Evolutionary conservation across 2,329 filamentous ascomycete genomes (phyloP).

Genomic region (Alternaria infectoria): DNA sequence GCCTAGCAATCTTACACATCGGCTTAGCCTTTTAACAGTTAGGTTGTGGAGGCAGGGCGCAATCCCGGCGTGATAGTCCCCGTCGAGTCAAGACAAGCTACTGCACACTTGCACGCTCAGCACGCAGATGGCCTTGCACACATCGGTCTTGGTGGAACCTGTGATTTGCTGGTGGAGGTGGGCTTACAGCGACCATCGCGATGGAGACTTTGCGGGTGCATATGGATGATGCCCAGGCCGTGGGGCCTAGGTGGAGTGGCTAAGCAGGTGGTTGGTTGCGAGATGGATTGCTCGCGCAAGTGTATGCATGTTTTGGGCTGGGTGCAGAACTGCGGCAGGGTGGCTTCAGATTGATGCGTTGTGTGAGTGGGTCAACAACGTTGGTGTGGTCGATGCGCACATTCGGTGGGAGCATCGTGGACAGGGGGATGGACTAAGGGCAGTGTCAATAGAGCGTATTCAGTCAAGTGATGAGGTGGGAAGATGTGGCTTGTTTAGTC

Average conservation of each 20-base stretch:
- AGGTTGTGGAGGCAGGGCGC: conserved; percentile 10
- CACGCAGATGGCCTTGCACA: conserved; percentile 25
- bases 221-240: conserved; percentile 14
- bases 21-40: conserved; percentile 5
- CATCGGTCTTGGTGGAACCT: conserved; percentile 22
- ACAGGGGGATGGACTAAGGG: not conserved
- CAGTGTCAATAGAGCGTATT: not conserved
- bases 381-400: conserved; percentile 4
- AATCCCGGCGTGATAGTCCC: conserved; percentile 17
- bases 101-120: conserved; percentile 30
- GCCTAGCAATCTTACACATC: conserved; percentile 15
- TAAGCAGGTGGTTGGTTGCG: conserved; percentile 21
- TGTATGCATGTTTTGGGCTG: conserved; percentile 18
- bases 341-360: conserved; percentile 20
- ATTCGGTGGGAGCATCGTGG: not conserved
- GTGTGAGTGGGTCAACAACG: conserved; percentile 22
- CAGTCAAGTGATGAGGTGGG: not conserved
- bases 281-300: conserved; percentile 19
- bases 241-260: conserved; percentile 14
- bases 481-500: conserved; percentile 7
- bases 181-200: conserved; percentile 16
- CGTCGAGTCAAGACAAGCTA: conserved; percentile 24
- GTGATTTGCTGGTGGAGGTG: conserved; percentile 23
- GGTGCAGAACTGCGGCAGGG: conserved; percentile 19
- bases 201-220: conserved; percentile 18